Evolutionary conservation across 768 basidiomycete species (phyloP).

Genomic region (Pleurotus sapidus): DNA sequence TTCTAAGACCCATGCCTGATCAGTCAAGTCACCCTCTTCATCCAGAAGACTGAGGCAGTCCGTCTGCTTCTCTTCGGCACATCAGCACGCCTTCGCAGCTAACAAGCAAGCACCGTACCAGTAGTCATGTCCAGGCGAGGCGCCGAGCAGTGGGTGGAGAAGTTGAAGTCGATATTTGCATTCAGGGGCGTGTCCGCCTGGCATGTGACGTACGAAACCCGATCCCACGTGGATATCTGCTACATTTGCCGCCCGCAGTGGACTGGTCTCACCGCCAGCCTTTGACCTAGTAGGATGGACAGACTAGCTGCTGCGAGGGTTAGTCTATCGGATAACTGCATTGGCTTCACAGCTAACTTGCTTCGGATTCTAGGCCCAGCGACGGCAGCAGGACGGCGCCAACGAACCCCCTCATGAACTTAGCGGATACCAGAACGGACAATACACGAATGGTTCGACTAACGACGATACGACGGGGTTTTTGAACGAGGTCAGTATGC

Average conservation of each 20-base stretch:
- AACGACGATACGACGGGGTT: not conserved
- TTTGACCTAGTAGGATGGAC: conserved; percentile 3
- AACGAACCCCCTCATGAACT: conserved; percentile 6
- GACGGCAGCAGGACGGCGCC: conserved; percentile 8
- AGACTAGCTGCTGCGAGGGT: conserved; percentile 10
- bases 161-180: too few relatives aligned
- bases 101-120: too few relatives aligned
- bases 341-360: not conserved
- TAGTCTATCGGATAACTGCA: not conserved
- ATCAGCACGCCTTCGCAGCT: too few relatives aligned
- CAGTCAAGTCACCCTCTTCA: conserved; percentile 65
- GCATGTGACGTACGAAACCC: too few relatives aligned
- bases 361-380: conserved; percentile 9
- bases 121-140: too few relatives aligned
- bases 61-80: not conserved
- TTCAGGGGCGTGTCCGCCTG: too few relatives aligned
- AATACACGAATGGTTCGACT: not conserved
- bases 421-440: not conserved
- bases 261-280: not conserved
- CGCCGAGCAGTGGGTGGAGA: too few relatives aligned
- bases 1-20: conserved; percentile 40
- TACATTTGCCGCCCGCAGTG: too few relatives aligned
- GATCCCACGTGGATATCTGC: too few relatives aligned
- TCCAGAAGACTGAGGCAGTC: conserved; percentile 54
- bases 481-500: conserved; percentile 9